Evolutionary conservation across 768 basidiomycete species (phyloP).

Genomic region (Podaxis rugospora): DNA sequence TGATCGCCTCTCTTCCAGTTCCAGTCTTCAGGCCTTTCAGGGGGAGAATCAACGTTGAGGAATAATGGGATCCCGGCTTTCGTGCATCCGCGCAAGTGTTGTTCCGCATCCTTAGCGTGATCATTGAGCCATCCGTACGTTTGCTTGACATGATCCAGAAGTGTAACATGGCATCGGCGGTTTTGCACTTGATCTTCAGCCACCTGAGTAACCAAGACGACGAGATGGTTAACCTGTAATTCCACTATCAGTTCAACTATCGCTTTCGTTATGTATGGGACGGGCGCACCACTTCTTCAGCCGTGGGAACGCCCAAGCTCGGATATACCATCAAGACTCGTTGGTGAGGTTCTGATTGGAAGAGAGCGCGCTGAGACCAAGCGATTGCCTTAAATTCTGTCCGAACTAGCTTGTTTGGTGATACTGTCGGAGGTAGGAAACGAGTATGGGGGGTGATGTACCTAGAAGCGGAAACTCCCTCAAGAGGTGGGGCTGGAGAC

Average conservation of each 20-base stretch:
- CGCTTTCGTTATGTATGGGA: slow-evolving; percentile 7
- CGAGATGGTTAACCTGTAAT: slow-evolving; percentile 37
- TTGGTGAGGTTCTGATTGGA: slow-evolving; percentile 23
- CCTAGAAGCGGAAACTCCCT: slow-evolving; percentile 11
- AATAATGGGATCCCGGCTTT: slow-evolving; percentile 26
- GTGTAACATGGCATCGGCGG: slow-evolving; percentile 17
- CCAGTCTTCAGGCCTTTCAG: slow-evolving; percentile 25
- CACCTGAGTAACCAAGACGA: slow-evolving; percentile 25
- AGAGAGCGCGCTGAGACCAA: slow-evolving; percentile 46
- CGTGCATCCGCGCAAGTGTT: slow-evolving; percentile 17
- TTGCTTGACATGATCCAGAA: slow-evolving; percentile 33
- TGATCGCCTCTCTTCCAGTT: slow-evolving; percentile 33
- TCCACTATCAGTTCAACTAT: neutral
- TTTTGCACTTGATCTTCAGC: slow-evolving; percentile 15
- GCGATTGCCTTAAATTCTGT: slow-evolving; percentile 34
- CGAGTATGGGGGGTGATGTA: slow-evolving; percentile 20
- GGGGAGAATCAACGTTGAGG: slow-evolving; percentile 41
- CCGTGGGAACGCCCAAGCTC: slow-evolving; percentile 33
- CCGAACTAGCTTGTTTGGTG: slow-evolving; percentile 34
- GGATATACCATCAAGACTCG: slow-evolving; percentile 30
- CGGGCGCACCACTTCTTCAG: slow-evolving; percentile 37
- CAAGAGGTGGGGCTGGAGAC: slow-evolving; percentile 11
- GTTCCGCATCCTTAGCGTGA: slow-evolving; percentile 15
- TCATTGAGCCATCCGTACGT: slow-evolving; percentile 42
- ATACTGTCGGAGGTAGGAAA: slow-evolving; percentile 27